A percentile compares a stretch with the other conserved stretches of the same genome.
Conservation (phyloP, 805 yeast species). For the Barnettozyma salicaria region DNA sequence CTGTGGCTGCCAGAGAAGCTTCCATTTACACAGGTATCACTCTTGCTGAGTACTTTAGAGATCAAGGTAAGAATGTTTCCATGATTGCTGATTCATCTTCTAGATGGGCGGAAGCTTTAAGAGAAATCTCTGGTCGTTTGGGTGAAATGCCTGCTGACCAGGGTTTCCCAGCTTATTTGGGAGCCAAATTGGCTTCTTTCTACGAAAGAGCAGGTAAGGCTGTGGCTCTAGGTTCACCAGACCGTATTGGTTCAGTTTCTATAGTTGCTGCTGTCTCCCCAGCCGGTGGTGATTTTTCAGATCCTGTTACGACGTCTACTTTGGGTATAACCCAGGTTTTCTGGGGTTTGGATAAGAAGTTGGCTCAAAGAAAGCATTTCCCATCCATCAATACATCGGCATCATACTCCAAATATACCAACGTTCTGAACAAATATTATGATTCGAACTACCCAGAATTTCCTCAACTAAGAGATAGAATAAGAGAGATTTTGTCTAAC, state of each 20-base stretch:
- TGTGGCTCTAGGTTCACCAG: constrained; percentile 91
- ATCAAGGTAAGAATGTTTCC: constrained; percentile 97
- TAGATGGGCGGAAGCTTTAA: constrained; percentile 99
- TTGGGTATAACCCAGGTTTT: constrained; percentile 99
- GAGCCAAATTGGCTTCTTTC: constrained; percentile 97
- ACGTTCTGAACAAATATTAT: constrained; percentile 78
- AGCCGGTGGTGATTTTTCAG: constrained; percentile 99
- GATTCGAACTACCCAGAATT: constrained; percentile 85
- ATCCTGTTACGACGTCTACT: constrained; percentile 97
- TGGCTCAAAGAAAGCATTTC: constrained; percentile 99
- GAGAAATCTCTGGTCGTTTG: constrained; percentile 99
- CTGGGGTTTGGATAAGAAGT: constrained; percentile 99
- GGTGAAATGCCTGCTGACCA: constrained; percentile 99
- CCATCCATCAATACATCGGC: constrained; percentile 96
- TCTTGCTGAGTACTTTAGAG: constrained; percentile 98
- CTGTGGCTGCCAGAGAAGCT: constrained; percentile 99
- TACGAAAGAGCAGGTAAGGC: constrained; percentile 99
- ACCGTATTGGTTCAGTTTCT: constrained; percentile 96
- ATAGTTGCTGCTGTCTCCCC: constrained; percentile 99
- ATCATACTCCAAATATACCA: constrained; percentile 95
- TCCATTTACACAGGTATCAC: constrained; percentile 99
- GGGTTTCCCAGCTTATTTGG: constrained; percentile 99
- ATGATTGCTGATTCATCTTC: constrained; percentile 99
- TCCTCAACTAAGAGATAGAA: constrained; percentile 82
- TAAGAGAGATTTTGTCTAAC: constrained; percentile 88